Evolutionary conservation across 2,329 filamentous ascomycete species (phyloP).

Genomic region (Domatiomyces globalis): DNA sequence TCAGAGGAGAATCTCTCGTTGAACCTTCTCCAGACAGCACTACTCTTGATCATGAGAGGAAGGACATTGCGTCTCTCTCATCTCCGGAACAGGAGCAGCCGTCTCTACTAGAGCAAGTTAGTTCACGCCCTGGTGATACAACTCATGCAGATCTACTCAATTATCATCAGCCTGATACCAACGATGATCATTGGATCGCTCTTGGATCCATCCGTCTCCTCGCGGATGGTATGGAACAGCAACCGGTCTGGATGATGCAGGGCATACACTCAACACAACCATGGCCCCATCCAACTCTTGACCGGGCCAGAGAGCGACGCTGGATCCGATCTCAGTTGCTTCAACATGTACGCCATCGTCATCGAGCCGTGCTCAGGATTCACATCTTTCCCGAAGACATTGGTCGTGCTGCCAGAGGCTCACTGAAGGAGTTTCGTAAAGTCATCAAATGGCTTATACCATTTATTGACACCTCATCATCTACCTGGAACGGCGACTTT

Average conservation of each 20-base stretch:
- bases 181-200: slow-evolving; percentile 12
- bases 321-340: slow-evolving; percentile 24
- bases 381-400: slow-evolving; percentile 30
- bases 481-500: slow-evolving; percentile 26
- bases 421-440: slow-evolving; percentile 22
- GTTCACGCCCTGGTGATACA: neutral
- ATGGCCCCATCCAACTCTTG: slow-evolving; percentile 9
- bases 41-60: neutral
- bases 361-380: slow-evolving; percentile 21
- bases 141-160: neutral
- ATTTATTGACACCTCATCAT: slow-evolving; percentile 25
- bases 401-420: slow-evolving; percentile 23
- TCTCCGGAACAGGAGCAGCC: neutral
- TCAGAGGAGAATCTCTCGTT: neutral
- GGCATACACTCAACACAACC: slow-evolving; percentile 3
- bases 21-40: neutral
- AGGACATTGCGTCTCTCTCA: neutral
- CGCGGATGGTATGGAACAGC: neutral
- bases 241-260: slow-evolving; percentile 8
- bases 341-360: slow-evolving; percentile 8
- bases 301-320: slow-evolving; percentile 20
- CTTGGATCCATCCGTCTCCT: slow-evolving; percentile 15
- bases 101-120: neutral
- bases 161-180: neutral
- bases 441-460: slow-evolving; percentile 28